phyloP scores from a whole-genome alignment of 78 protist species.

The Anaeramoeba ignava region DNA sequence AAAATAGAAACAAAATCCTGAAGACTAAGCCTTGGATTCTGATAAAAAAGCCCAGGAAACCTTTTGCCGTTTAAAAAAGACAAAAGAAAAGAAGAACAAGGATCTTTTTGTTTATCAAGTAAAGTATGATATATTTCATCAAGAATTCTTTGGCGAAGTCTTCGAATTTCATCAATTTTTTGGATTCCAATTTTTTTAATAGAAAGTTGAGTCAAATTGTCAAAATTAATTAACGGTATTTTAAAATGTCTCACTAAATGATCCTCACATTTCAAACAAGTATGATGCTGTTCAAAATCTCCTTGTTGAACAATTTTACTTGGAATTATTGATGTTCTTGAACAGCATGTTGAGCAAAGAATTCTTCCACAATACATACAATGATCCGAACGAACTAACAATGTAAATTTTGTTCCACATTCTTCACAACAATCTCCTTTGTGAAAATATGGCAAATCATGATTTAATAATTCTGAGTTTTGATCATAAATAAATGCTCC shows the following conservation, averaged over 20 bases:
- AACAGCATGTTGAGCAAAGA: neutral
- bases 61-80: neutral
- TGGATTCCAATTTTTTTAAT: neutral
- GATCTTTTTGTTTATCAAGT: neutral
- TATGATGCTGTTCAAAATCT: neutral
- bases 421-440: neutral
- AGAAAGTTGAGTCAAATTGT: neutral
- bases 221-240: neutral
- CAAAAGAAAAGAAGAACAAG: neutral
- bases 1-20: neutral
- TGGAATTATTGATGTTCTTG: neutral
- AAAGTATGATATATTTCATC: neutral
- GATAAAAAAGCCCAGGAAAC: neutral
- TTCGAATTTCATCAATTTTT: neutral
- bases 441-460: neutral
- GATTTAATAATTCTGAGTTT: neutral
- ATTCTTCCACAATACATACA: conserved; percentile 3
- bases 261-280: neutral
- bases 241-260: neutral
- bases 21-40: neutral
- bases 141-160: neutral
- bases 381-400: neutral
- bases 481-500: neutral
- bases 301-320: neutral
- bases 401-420: neutral